Evolutionary conservation across 352 stramenopile genomes (phyloP).

Genomic region (Aphanomyces astaci): DNA sequence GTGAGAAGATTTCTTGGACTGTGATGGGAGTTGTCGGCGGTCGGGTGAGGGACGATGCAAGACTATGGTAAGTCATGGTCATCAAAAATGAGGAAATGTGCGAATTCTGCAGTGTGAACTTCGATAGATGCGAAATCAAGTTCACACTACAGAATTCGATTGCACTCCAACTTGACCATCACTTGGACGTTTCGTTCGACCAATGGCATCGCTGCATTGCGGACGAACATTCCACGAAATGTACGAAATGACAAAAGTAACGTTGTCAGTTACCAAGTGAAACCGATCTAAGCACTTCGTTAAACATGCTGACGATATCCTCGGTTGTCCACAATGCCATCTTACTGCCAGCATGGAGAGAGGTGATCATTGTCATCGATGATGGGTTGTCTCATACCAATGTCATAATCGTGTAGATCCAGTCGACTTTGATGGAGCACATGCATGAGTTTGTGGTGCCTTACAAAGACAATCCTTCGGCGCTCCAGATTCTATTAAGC

Average conservation of each 20-base stretch:
- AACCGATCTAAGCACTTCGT: background rate
- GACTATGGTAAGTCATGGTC: background rate
- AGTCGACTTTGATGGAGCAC: background rate
- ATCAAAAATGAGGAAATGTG: background rate
- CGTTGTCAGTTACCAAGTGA: no score
- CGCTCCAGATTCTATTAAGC: constrained; percentile 5
- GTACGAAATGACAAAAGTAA: no score
- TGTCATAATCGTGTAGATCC: background rate
- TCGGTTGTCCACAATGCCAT: background rate
- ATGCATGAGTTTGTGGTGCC: background rate
- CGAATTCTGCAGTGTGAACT: background rate
- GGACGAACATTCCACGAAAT: no score
- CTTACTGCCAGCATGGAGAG: background rate
- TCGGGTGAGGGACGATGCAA: background rate
- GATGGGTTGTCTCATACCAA: no score
- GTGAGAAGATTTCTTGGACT: background rate
- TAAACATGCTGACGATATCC: background rate
- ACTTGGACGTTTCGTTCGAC: no score
- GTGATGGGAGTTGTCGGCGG: background rate
- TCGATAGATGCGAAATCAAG: background rate
- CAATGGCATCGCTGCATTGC: no score
- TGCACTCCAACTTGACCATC: no score
- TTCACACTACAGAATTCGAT: no score
- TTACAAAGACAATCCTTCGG: constrained; percentile 1
- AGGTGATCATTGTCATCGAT: no score